Evolutionary conservation across 164 flowering plant species (phyloP), one percentile per base, ranked within the genome.

Genomic region (Paratinospora sagittata): DNA sequence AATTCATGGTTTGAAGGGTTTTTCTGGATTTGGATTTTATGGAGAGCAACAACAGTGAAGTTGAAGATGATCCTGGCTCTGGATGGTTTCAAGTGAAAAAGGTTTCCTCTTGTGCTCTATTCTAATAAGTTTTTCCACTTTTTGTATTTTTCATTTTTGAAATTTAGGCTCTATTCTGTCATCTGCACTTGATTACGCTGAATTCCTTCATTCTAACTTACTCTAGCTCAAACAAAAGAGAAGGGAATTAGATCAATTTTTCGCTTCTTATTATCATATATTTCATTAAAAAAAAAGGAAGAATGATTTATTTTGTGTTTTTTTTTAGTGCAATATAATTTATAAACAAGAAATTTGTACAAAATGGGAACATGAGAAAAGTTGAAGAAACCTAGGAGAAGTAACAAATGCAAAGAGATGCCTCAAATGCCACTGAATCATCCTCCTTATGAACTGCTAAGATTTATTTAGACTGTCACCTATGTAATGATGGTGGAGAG

Each of bases 1-100:
- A 27, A 27, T 27, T 19, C n/a, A 10, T 7, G 13, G 23, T 37
- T 7, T 21, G 7, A 65, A 27, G 45, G 45, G 34, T 27, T 41
- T 41, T 41, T 41, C 45, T 41, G 45, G 45, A 41, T 17, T 52
- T 52, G 17, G 60, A 8, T 8, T 52, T 8, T 19, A 52, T 52
- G 60, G 60, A 19, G 23, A 52, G 21, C 37, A 3, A 57, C 60
- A n/a, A 52, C 7, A 16, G 24, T 52, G 60, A 17, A 52, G 60
- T n/a, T 27, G 84, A 64, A 9, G 93, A 90, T 84, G 97, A 91
- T 85, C 89, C 82, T 65, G 84, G 88, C 71, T 83, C 90, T n/a
- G 97, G 95, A 75, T 90, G 97, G 95, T 75, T 87, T 43, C 80
- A 86, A 86, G 97, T 91, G 70, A 91, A 86, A 81, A 91, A 88